Evolutionary conservation across 345 rosid species (phyloP).

Genomic region (Salix caprea): DNA sequence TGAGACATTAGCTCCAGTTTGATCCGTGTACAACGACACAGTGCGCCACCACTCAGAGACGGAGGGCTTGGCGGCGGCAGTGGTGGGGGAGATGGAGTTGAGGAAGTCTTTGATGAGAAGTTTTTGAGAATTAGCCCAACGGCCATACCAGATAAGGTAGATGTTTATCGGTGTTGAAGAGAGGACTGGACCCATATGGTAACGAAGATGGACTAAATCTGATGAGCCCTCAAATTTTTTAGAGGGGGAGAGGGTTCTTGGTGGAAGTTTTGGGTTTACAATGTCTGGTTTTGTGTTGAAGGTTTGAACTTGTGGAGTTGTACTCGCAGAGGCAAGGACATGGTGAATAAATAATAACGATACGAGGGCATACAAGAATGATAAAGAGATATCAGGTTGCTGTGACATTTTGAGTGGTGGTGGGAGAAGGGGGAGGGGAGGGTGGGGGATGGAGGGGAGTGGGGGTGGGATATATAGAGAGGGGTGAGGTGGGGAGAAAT

Average conservation of each 20-base stretch:
- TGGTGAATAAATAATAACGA: background rate
- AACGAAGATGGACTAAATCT: slow-evolving; percentile 66
- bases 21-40: slow-evolving; percentile 85
- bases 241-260: slow-evolving; percentile 47
- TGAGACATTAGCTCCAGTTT: slow-evolving; percentile 90
- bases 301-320: slow-evolving; percentile 23
- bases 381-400: background rate
- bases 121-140: slow-evolving; percentile 58
- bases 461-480: background rate
- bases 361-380: background rate
- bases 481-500: background rate
- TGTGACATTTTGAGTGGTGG: background rate
- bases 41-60: slow-evolving; percentile 93
- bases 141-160: slow-evolving; percentile 91
- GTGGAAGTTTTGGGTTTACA: slow-evolving; percentile 78
- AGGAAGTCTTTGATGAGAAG: slow-evolving; percentile 71
- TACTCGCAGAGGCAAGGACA: background rate
- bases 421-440: background rate
- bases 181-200: slow-evolving; percentile 99
- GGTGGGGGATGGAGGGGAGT: background rate
- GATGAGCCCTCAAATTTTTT: slow-evolving; percentile 90
- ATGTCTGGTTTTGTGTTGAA: slow-evolving; percentile 27
- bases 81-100: slow-evolving; percentile 60
- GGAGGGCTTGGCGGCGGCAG: slow-evolving; percentile 30
- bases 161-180: slow-evolving; percentile 80